Evolutionary conservation across 108 stramenopile genomes (phyloP), one percentile per base, ranked within the genome.

Genomic region (Epithemia pelagica): DNA sequence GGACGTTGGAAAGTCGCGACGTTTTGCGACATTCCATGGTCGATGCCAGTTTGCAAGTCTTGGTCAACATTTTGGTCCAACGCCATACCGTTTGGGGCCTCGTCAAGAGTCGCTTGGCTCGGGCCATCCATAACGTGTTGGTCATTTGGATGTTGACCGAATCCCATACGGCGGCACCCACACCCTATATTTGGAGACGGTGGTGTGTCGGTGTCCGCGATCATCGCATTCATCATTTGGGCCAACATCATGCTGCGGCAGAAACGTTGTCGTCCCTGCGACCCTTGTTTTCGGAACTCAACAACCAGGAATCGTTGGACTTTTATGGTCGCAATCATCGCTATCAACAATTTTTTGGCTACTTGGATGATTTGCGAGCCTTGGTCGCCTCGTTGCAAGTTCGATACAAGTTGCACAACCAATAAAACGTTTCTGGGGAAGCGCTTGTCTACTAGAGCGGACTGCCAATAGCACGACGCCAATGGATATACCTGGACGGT

Each of bases 31-130:
- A 84, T 65, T 72, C 77, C 0, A 70, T 72, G 23, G 25, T 78
- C 10, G 83, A 84, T 68, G 83, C 77, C 0, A 51, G 29, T 21
- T 55, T 78, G 26, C 82, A 84, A 59, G 83, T 84, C 1, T 59
- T 71, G 32, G 67, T 74, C n/a, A 84, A 84, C 46, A 72, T 84
- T 58, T 18, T 75, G 55, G 83, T 81, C 15, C 83, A 84, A 62
- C 53, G 69, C 22, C 30, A 64, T 25, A 69, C 66, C 1, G 67
- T 66, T 18, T 78, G 71, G 56, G 82, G 79, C 1, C 28, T 30
- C 1, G 52, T 54, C 56, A 84, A 80, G 68, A 65, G 62, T 33
- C 32, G 66, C 18, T 57, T 84, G 37, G 59, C 64, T 2, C 54
- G 82, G 21, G 19, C 71, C 0, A 10, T 75, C 20, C 83, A 84